Percentiles rank a stretch among this genome's conserved stretches.
Conservation (phyloP, 2,329 filamentous ascomycete genomes). For the Colletotrichum ledebouriae region DNA sequence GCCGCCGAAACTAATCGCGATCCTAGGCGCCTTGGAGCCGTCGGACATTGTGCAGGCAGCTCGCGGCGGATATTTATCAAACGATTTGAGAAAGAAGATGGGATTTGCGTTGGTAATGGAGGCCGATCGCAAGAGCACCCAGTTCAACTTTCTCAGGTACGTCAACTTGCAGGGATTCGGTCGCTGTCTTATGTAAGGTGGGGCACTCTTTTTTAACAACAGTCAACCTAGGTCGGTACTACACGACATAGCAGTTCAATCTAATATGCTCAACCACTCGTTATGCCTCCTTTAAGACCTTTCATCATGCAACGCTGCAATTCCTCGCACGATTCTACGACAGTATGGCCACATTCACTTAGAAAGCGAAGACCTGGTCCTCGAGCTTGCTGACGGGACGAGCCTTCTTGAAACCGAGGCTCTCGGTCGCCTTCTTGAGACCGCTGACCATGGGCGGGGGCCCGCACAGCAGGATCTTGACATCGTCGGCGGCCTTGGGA, state of each 20-base stretch:
- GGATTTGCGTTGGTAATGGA: constrained; percentile 1
- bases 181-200: constrained; percentile 30
- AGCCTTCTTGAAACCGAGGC: constrained; percentile 91
- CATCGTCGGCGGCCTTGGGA: constrained; percentile 84
- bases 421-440: constrained; percentile 95
- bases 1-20: constrained; percentile 43
- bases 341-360: constrained; percentile 40
- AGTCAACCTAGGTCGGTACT: background rate
- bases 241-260: constrained; percentile 20
- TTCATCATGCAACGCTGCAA: background rate
- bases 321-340: no score
- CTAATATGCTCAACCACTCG: background rate
- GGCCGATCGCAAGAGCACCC: constrained; percentile 20
- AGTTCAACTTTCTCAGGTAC: constrained; percentile 32
- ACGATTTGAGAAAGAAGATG: background rate
- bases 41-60: constrained; percentile 35
- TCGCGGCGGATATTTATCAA: background rate
- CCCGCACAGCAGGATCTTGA: constrained; percentile 95
- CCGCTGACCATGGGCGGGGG: constrained; percentile 97
- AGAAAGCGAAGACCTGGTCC: constrained; percentile 97
- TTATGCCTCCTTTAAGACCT: constrained; percentile 8
- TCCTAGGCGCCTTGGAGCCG: constrained; percentile 32
- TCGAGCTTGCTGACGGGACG: constrained; percentile 96
- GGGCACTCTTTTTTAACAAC: constrained; percentile 8
- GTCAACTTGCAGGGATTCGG: constrained; percentile 36